These are phyloP conservation scores for Capsaspora owczarzaki DNA, from an alignment of 78 protist genomes.

Conservation along the genomic window DNA sequence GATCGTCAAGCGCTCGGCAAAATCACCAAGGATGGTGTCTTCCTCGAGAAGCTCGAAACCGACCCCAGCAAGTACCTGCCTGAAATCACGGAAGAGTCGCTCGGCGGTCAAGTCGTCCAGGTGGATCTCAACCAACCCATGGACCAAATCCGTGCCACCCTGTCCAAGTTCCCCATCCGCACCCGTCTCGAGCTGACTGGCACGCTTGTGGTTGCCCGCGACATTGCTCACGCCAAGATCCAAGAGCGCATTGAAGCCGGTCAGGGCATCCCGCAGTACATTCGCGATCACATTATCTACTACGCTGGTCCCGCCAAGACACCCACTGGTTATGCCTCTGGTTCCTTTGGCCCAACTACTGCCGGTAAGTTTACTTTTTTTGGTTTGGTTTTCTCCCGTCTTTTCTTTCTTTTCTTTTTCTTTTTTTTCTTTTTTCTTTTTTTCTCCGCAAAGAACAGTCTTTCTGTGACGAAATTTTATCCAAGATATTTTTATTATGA, in stretches of 20 bases:
- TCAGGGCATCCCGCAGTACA: slow-evolving; percentile 46
- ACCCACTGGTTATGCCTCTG: slow-evolving; percentile 58
- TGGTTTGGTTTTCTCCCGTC: no score
- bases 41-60: slow-evolving; percentile 56
- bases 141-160: slow-evolving; percentile 27
- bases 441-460: no score
- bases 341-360: slow-evolving; percentile 78
- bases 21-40: slow-evolving; percentile 68
- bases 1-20: slow-evolving; percentile 57
- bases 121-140: slow-evolving; percentile 64
- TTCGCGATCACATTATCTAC: slow-evolving; percentile 57
- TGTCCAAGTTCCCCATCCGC: slow-evolving; percentile 29
- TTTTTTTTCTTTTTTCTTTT: no score
- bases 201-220: slow-evolving; percentile 79
- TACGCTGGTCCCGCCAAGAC: slow-evolving; percentile 79
- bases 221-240: slow-evolving; percentile 75
- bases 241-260: slow-evolving; percentile 38
- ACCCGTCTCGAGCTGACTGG: slow-evolving; percentile 62
- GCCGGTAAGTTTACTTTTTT: no score
- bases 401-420: no score
- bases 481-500: no score
- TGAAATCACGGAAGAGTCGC: slow-evolving; percentile 10
- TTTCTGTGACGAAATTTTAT: no score
- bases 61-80: slow-evolving; percentile 61
- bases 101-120: slow-evolving; percentile 44